A percentile compares a stretch with the other conserved stretches of the same genome.
phyloP scores from a whole-genome alignment of 2,329 filamentous ascomycete genomes.

The Zarea fungicola region DNA sequence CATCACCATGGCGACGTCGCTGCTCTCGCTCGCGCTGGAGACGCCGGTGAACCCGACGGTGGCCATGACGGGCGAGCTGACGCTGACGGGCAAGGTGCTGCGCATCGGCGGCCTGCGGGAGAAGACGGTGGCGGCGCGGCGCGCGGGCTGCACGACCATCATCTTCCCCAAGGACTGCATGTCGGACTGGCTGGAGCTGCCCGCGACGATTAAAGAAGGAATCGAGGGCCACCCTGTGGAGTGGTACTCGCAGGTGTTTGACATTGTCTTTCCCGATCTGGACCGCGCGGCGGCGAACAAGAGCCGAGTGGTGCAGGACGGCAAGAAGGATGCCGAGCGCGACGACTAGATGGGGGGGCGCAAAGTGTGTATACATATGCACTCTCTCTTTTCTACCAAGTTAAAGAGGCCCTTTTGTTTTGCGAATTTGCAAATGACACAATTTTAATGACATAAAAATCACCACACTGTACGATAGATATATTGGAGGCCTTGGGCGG shows the following conservation, averaged over 20 bases:
- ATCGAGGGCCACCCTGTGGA: slow-evolving; percentile 85
- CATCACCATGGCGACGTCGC: slow-evolving; percentile 95
- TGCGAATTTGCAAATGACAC: too few species aligned
- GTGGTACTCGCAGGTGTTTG: slow-evolving; percentile 94
- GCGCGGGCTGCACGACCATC: slow-evolving; percentile 87
- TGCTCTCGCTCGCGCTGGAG: slow-evolving; percentile 80
- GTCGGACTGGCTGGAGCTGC: slow-evolving; percentile 95
- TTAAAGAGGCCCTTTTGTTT: too few species aligned
- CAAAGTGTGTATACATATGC: too few species aligned
- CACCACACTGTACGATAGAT: too few species aligned
- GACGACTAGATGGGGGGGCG: slow-evolving; percentile 28
- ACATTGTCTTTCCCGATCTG: slow-evolving; percentile 79
- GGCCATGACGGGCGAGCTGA: slow-evolving; percentile 97
- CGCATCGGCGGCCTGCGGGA: slow-evolving; percentile 90
- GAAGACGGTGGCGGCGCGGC: slow-evolving; percentile 92
- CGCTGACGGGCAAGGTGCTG: slow-evolving; percentile 92
- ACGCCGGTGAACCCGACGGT: slow-evolving; percentile 75
- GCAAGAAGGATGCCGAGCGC: slow-evolving; percentile 40
- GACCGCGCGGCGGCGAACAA: slow-evolving; percentile 68
- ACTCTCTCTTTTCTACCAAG: too few species aligned
- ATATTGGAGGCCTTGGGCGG: too few species aligned
- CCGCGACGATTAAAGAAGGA: slow-evolving; percentile 96
- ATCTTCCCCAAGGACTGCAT: slow-evolving; percentile 94
- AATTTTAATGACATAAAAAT: too few species aligned
- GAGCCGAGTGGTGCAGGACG: slow-evolving; percentile 59